These are phyloP conservation scores for Gyromitra esculenta DNA, from an alignment of 2,329 filamentous ascomycete species.

Conservation along the genomic window DNA sequence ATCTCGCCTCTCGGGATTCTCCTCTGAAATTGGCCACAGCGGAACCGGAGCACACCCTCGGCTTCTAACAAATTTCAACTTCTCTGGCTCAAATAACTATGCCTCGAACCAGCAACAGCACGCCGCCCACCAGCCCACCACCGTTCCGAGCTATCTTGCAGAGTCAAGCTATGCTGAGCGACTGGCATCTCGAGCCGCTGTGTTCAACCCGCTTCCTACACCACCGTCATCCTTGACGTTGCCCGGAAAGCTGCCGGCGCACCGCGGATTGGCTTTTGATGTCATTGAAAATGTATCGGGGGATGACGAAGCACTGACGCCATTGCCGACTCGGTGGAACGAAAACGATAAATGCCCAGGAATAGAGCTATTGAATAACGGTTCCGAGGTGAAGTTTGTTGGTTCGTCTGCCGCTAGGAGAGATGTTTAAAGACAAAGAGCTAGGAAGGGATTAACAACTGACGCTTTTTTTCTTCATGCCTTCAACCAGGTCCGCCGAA, in stretches of 20 bases:
- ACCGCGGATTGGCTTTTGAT: conserved; percentile 83
- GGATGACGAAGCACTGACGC: conserved; percentile 72
- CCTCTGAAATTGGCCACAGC: conserved; percentile 45
- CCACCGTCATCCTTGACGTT: conserved; percentile 52
- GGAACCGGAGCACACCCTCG: conserved; percentile 43
- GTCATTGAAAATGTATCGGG: conserved; percentile 78
- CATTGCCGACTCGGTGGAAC: conserved; percentile 84
- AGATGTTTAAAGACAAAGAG: conserved; percentile 24
- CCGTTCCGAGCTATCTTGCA: conserved; percentile 57
- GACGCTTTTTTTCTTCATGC: conserved; percentile 35
- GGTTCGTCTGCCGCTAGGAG: conserved; percentile 53
- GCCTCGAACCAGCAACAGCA: conserved; percentile 33
- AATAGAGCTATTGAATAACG: conserved; percentile 78
- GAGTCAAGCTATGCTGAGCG: conserved; percentile 57
- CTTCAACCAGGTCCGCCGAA: conserved; percentile 46
- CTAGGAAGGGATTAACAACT: conserved; percentile 38
- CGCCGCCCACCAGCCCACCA: conserved; percentile 40
- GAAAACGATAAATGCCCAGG: conserved; percentile 76
- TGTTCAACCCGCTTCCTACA: conserved; percentile 47
- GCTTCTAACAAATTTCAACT: conserved; percentile 43
- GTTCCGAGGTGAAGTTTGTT: conserved; percentile 74
- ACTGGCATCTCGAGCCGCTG: conserved; percentile 51
- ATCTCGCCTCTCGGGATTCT: conserved; percentile 49
- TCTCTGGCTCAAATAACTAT: conserved; percentile 40
- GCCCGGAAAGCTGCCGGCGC: conserved; percentile 66